Percentiles rank a stretch among this genome's conserved stretches.
Evolutionary conservation across 1,284 basidiomycete species (phyloP).

Genomic region (Leccinum fallax): DNA sequence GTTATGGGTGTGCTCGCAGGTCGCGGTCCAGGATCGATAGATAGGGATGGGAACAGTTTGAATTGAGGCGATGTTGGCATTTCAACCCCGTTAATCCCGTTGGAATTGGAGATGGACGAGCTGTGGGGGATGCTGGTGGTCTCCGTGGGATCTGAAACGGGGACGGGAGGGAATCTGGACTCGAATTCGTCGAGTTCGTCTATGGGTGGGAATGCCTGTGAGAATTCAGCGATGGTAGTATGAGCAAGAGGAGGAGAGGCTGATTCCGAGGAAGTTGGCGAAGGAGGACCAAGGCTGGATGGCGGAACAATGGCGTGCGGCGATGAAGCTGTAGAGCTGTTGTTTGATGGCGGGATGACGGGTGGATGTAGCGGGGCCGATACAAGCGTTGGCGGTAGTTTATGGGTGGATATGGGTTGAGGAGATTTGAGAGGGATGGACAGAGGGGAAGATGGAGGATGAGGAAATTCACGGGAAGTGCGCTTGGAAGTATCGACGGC

Average conservation of each 20-base stretch:
- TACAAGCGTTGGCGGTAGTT: conserved; percentile 23
- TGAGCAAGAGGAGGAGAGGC: conserved; percentile 48
- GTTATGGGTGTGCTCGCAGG: conserved; percentile 76
- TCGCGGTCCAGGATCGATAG: conserved; percentile 58
- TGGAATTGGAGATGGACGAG: conserved; percentile 16
- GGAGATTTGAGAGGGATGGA: conserved; percentile 39
- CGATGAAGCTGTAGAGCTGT: conserved; percentile 36
- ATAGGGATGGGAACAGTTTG: conserved; percentile 48
- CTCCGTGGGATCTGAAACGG: conserved; percentile 43
- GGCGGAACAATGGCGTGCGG: conserved; percentile 64
- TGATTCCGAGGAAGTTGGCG: conserved; percentile 63
- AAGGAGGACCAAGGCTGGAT: conserved; percentile 70
- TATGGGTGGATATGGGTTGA: conserved; percentile 28
- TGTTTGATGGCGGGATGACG: conserved; percentile 34
- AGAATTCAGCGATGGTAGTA: conserved; percentile 53
- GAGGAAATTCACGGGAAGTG: conserved; percentile 49
- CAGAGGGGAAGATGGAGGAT: conserved; percentile 37
- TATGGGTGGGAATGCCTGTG: conserved; percentile 68
- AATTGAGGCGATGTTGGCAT: conserved; percentile 21
- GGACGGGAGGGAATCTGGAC: conserved; percentile 52
- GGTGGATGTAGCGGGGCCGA: conserved; percentile 17
- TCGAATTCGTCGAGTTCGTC: conserved; percentile 67
- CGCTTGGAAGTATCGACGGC: conserved; percentile 55
- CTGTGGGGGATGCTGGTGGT: conserved; percentile 31
- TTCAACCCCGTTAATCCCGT: conserved; percentile 15